Base-by-base conservation (phyloP, 2,329 filamentous ascomycete species). In the Alternaria sp. region DNA sequence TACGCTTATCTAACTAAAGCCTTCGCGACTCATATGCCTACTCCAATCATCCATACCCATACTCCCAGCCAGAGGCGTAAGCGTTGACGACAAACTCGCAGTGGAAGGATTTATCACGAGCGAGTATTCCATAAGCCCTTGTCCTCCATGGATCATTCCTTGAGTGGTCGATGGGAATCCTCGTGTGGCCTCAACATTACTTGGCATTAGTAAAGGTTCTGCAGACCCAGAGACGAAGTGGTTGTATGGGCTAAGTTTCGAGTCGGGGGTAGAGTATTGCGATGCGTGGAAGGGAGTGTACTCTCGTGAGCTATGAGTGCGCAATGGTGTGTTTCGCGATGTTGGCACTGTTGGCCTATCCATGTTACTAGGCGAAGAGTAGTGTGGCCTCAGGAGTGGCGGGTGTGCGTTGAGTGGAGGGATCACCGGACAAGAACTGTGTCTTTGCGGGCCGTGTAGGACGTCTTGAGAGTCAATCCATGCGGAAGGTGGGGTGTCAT, bases 381-480 rank as follows among this genome's bases (percentile, higher is more conserved):
- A 62, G 6, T 62, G 53, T 23, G 63, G 52, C 14, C 54, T 45
- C 8, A 57, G 39, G n/a, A 51, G 24, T 26, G 54, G 48, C 29
- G 68, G 56, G 9, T 61, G 50, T 7, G 42, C 37, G 2, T 37
- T 29, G 24, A 49, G 11, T 10, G 63, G 57, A 34, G 66, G 60
- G 23, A 63, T 58, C 34, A 56, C 63, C 7, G 69, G 70, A 60
- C 67, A 72, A 8, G 67, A 68, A 23, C 61, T 64, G 28, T 67
- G 61, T 54, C 60, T 55, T 28, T 55, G 51, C 36, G 61, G 60
- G 6, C 17, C 9, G 8, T 29, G 23, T 6, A 2, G 7, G 2
- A 6, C 17, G 2, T 50, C 36, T 26, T 36, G 48, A 21, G 7
- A 40, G 37, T 31, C 31, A 13, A 11, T 49, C 31, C 41, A 29